Evolutionary conservation across 73 alveolate species (phyloP).

Genomic region (Effrenium voratum): DNA sequence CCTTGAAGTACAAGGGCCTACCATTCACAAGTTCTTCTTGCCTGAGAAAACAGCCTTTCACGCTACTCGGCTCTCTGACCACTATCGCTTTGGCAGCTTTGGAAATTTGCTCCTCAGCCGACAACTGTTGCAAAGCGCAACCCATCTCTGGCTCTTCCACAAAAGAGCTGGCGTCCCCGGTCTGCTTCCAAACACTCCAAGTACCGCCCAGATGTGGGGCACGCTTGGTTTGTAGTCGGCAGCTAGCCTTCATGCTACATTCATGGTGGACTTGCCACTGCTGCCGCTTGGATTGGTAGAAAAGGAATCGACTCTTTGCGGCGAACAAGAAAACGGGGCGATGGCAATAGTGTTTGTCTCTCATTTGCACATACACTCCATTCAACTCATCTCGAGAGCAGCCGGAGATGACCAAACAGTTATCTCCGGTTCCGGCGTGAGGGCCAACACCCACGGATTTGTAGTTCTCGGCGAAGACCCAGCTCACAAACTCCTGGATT

Average conservation of each 20-base stretch:
- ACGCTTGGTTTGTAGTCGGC: constrained; percentile 6
- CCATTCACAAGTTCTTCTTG: constrained; percentile 22
- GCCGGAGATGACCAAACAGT: constrained; percentile 4
- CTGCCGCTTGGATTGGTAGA: constrained; percentile 22
- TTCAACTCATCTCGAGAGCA: constrained; percentile 3
- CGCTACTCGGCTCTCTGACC: not conserved
- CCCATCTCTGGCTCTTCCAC: constrained; percentile 15
- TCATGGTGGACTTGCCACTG: constrained; percentile 46
- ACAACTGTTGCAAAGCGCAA: not conserved
- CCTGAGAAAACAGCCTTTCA: constrained; percentile 18
- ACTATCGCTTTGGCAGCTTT: constrained; percentile 25
- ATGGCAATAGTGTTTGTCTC: constrained; percentile 11
- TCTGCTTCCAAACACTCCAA: constrained; percentile 70
- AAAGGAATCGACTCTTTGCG: constrained; percentile 30
- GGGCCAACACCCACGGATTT: constrained; percentile 2
- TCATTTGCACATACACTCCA: not conserved
- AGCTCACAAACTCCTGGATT: constrained; percentile 1
- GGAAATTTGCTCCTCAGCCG: constrained; percentile 32
- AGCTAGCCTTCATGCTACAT: not conserved
- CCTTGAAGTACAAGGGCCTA: constrained; percentile 30
- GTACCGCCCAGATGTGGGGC: constrained; percentile 38
- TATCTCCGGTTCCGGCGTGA: not conserved
- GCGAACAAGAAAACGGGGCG: constrained; percentile 32
- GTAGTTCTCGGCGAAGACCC: constrained; percentile 28
- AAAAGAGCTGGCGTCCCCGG: not conserved